Conservation (phyloP, 345 rosid species). For the Excoecaria cochinchinensis region DNA sequence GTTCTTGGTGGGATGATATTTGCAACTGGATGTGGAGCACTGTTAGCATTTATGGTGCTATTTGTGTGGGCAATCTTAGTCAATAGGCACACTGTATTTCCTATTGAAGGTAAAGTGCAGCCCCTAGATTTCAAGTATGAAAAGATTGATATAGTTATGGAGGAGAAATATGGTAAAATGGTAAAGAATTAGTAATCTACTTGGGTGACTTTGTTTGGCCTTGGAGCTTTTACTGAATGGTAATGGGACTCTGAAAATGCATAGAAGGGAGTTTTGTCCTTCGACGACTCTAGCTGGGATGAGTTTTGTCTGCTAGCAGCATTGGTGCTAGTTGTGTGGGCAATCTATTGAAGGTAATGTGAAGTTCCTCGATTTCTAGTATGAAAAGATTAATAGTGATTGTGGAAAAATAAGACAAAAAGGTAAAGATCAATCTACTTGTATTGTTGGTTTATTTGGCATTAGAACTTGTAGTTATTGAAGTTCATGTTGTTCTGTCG, state of each 20-base stretch:
- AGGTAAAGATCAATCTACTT: no score
- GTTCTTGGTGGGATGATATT: slow-evolving; percentile 47
- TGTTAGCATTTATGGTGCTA: slow-evolving; percentile 37
- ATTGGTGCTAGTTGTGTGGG: no score
- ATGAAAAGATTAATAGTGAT: no score
- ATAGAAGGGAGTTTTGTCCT: no score
- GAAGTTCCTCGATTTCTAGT: slow-evolving; percentile 1
- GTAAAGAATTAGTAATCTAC: slow-evolving; percentile 11
- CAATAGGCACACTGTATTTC: slow-evolving; percentile 30
- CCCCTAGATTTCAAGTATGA: slow-evolving; percentile 43
- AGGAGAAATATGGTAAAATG: slow-evolving; percentile 24
- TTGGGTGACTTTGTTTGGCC: no score
- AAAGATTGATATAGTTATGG: slow-evolving; percentile 36
- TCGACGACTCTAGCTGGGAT: neutral
- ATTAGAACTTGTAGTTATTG: neutral
- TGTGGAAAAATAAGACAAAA: no score
- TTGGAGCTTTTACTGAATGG: no score
- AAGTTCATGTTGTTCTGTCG: slow-evolving; percentile 4
- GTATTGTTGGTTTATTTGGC: slow-evolving; percentile 10
- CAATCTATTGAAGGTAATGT: no score
- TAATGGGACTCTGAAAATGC: no score
- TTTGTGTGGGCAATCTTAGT: slow-evolving; percentile 38
- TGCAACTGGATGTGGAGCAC: slow-evolving; percentile 44
- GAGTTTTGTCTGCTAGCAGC: neutral
- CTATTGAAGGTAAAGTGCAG: slow-evolving; percentile 9